Evolutionary conservation across 192 early-diverging fungal genomes (phyloP).

Genomic region (Coemansia sp.): DNA sequence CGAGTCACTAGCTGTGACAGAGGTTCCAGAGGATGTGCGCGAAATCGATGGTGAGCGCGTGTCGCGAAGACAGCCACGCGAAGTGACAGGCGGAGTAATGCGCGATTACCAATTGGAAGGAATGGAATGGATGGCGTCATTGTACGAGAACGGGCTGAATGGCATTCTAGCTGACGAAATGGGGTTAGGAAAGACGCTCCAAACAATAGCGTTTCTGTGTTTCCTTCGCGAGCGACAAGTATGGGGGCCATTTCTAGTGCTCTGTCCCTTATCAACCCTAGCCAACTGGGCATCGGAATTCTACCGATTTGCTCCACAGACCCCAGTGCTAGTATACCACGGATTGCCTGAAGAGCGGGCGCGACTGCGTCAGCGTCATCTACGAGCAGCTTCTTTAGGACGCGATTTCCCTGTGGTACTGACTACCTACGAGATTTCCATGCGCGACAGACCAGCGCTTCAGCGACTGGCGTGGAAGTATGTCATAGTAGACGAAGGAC

Average conservation of each 20-base stretch:
- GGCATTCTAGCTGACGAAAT: constrained; percentile 96
- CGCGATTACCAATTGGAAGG: constrained; percentile 94
- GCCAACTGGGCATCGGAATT: constrained; percentile 94
- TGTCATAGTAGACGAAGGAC: constrained; percentile 94
- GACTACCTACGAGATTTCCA: constrained; percentile 88
- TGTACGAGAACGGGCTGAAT: constrained; percentile 95
- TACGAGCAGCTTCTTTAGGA: constrained; percentile 28
- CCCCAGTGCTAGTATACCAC: constrained; percentile 85
- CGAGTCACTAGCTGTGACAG: neutral
- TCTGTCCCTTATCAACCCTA: constrained; percentile 86
- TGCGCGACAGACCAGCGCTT: constrained; percentile 77
- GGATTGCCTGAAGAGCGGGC: constrained; percentile 70
- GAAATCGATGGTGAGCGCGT: constrained; percentile 41
- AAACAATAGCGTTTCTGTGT: constrained; percentile 88
- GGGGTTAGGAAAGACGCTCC: constrained; percentile 93
- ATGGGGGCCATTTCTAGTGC: constrained; percentile 86
- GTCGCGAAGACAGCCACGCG: constrained; percentile 72
- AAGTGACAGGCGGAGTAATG: constrained; percentile 82
- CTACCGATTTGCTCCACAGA: constrained; percentile 74
- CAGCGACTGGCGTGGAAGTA: constrained; percentile 78
- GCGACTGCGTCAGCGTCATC: constrained; percentile 54
- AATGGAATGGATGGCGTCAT: constrained; percentile 91
- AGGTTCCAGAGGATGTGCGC: constrained; percentile 12
- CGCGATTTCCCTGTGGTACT: constrained; percentile 79
- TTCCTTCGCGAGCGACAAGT: constrained; percentile 75